A percentile compares a stretch with the other conserved stretches of the same genome.
Evolutionary conservation across 805 yeast genomes (phyloP).

Genomic region (Candida sithepensis): DNA sequence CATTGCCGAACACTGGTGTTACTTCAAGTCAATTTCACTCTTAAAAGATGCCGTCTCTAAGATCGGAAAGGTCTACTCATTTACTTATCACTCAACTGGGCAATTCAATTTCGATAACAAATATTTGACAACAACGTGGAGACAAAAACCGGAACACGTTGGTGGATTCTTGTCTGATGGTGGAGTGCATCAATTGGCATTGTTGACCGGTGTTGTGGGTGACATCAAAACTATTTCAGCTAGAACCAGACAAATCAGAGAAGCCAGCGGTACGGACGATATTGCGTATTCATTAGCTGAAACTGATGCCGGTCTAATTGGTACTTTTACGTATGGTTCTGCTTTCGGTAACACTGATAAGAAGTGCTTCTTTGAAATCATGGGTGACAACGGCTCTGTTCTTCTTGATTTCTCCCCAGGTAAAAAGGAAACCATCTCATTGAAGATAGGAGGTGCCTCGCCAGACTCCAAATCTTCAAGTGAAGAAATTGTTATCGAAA

Average conservation of each 20-base stretch:
- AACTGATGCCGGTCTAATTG: conserved; percentile 59
- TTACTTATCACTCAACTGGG: conserved; percentile 73
- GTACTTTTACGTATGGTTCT: conserved; percentile 84
- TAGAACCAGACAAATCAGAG: conserved; percentile 70
- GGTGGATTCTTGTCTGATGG: conserved; percentile 95
- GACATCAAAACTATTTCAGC: conserved; percentile 68
- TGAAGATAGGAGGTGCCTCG: conserved; percentile 49
- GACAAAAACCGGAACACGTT: conserved; percentile 84
- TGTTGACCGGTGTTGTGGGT: conserved; percentile 80
- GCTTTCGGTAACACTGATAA: conserved; percentile 82
- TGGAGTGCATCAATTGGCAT: conserved; percentile 93
- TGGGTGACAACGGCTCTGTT: conserved; percentile 78
- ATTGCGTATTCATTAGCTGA: conserved; percentile 67
- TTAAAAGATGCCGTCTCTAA: conserved; percentile 57
- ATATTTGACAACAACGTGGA: conserved; percentile 75
- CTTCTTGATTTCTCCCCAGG: conserved; percentile 61
- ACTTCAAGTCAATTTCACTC: conserved; percentile 52
- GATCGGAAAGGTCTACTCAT: conserved; percentile 71
- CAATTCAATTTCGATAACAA: conserved; percentile 59
- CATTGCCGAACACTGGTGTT: conserved; percentile 86
- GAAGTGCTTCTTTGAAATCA: conserved; percentile 60
- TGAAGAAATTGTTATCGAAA: conserved; percentile 36
- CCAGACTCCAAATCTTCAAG: conserved; percentile 44
- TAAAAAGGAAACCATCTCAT: conserved; percentile 36
- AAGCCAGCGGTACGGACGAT: conserved; percentile 80